Percentiles rank a stretch among this genome's conserved stretches.
phyloP scores from a whole-genome alignment of 2,329 filamentous ascomycete species.

The Aspergillus tamarii region DNA sequence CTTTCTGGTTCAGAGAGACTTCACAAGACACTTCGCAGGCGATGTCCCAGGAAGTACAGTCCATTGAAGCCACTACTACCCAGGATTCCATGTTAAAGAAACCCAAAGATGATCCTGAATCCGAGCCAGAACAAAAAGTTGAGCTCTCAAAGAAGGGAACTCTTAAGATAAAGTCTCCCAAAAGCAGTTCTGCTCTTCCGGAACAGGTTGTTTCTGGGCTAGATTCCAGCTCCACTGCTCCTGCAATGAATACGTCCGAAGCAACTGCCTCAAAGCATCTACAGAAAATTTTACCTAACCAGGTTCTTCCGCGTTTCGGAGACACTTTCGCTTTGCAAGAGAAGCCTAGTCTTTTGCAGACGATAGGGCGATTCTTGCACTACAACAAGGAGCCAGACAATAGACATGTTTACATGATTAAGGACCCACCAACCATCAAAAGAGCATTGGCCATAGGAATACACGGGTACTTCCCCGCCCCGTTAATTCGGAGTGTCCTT shows the following conservation, averaged over 20 bases:
- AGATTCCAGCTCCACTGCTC: conserved; percentile 22
- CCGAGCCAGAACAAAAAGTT: conserved; percentile 28
- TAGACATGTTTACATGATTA: conserved; percentile 73
- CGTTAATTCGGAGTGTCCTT: conserved; percentile 83
- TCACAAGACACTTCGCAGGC: conserved; percentile 29
- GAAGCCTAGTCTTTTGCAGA: conserved; percentile 67
- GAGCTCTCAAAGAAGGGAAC: conserved; percentile 33
- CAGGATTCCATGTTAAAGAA: conserved; percentile 24
- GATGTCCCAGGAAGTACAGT: conserved; percentile 30
- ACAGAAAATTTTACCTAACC: conserved; percentile 46
- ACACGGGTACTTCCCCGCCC: conserved; percentile 89
- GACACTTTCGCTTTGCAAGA: conserved; percentile 50
- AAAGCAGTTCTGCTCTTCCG: conserved; percentile 27
- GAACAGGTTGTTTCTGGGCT: conserved; percentile 24
- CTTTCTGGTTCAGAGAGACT: conserved; percentile 45
- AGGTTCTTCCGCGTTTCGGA: conserved; percentile 52
- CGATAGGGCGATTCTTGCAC: conserved; percentile 48
- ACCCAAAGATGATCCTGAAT: conserved; percentile 20
- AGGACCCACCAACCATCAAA: conserved; percentile 71
- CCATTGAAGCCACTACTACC: conserved; percentile 27
- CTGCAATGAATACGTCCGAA: conserved; percentile 34
- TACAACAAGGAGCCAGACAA: conserved; percentile 60
- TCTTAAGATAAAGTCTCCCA: conserved; percentile 33
- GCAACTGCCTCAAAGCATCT: conserved; percentile 38
- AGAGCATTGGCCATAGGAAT: conserved; percentile 92